Conservation (phyloP, 192 early-diverging fungal genomes). For the Rhizophagus sp. region DNA sequence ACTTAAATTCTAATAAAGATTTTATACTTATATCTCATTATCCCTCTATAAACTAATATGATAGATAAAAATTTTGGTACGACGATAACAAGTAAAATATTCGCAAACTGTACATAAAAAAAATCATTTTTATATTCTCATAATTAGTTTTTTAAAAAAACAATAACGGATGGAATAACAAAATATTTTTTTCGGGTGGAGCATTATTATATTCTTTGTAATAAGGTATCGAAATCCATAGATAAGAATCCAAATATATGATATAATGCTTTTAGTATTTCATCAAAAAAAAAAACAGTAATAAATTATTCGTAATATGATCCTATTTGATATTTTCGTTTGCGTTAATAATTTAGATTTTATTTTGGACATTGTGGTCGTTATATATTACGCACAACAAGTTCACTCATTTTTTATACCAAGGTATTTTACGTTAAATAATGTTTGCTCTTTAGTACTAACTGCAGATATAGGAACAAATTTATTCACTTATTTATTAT, state of each 20-base stretch:
- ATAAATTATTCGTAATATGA: neutral
- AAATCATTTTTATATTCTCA: neutral
- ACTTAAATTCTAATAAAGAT: constrained; percentile 1
- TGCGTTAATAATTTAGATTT: neutral
- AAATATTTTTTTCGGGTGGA: neutral
- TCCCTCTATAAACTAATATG: neutral
- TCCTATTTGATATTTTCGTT: neutral
- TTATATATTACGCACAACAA: neutral
- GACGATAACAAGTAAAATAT: neutral
- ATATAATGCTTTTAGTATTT: too few species aligned
- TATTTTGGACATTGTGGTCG: neutral
- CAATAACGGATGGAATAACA: neutral
- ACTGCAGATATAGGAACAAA: too few species aligned
- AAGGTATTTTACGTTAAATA: neutral
- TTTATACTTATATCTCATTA: neutral
- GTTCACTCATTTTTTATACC: neutral
- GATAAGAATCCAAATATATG: neutral
- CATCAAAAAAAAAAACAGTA: too few species aligned
- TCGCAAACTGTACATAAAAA: neutral
- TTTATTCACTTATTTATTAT: neutral
- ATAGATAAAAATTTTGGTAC: neutral
- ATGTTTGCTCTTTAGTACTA: too few species aligned
- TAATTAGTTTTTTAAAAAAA: neutral
- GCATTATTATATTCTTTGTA: neutral
- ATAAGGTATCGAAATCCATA: neutral